Conservation (phyloP, 2,329 filamentous ascomycete species). For the Exutisphaerella laricina region DNA sequence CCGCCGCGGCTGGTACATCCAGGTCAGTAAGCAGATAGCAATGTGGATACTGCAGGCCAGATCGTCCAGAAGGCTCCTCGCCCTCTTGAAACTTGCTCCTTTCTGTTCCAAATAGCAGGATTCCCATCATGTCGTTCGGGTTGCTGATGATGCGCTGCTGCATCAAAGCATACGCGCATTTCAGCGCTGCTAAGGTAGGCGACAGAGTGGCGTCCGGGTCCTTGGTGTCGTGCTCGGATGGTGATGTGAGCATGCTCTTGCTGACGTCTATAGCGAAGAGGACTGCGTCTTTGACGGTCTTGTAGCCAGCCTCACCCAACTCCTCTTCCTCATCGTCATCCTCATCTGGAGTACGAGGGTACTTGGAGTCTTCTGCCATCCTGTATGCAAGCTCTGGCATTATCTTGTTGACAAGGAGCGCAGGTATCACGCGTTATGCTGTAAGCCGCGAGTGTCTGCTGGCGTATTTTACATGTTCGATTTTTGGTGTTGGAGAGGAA, state of each 20-base stretch:
- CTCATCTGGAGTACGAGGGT: conserved; percentile 24
- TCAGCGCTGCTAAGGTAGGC: conserved; percentile 74
- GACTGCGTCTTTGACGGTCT: conserved; percentile 93
- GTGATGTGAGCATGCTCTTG: conserved; percentile 71
- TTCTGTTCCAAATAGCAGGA: conserved; percentile 85
- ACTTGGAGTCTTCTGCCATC: conserved; percentile 24
- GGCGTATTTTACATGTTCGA: neutral
- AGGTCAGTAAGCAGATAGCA: conserved; percentile 89
- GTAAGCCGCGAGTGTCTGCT: no score
- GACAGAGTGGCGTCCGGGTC: conserved; percentile 69
- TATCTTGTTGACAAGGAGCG: neutral
- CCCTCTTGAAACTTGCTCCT: conserved; percentile 72
- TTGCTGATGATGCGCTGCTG: conserved; percentile 97
- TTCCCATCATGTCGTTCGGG: conserved; percentile 94
- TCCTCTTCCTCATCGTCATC: conserved; percentile 60
- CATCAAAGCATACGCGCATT: conserved; percentile 93
- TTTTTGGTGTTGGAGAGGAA: neutral
- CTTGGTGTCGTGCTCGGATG: conserved; percentile 60
- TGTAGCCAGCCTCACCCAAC: conserved; percentile 69
- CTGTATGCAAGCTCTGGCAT: conserved; percentile 9
- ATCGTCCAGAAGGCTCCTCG: conserved; percentile 48
- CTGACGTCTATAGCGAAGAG: conserved; percentile 91
- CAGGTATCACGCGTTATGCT: no score
- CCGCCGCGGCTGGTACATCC: conserved; percentile 76
- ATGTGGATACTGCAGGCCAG: conserved; percentile 68